Percentiles rank a stretch among this genome's conserved stretches.
Evolutionary conservation across 2,329 filamentous ascomycete species (phyloP).

Genomic region (Diaporthe helianthi): DNA sequence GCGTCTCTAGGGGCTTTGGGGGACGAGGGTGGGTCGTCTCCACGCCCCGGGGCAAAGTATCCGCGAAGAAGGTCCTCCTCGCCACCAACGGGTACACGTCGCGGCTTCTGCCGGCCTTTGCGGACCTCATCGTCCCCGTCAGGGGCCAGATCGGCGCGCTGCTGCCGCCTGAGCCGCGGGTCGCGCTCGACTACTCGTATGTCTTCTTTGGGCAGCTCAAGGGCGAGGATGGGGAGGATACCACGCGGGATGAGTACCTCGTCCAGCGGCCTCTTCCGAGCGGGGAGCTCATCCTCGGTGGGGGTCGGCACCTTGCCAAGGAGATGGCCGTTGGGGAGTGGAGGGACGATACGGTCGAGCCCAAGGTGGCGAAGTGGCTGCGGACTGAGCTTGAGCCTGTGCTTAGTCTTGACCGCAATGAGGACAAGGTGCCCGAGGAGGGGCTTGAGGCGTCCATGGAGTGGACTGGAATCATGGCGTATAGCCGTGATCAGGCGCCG

Average conservation of each 20-base stretch:
- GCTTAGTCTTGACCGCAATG: slow-evolving; percentile 48
- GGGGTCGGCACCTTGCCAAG: slow-evolving; percentile 65
- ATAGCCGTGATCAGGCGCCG: slow-evolving; percentile 69
- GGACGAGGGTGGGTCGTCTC: slow-evolving; percentile 65
- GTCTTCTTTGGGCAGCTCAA: slow-evolving; percentile 60
- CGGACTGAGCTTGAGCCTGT: slow-evolving; percentile 51
- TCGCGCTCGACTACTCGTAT: slow-evolving; percentile 63
- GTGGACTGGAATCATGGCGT: slow-evolving; percentile 86
- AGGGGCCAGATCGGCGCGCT: slow-evolving; percentile 76
- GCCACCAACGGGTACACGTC: slow-evolving; percentile 88
- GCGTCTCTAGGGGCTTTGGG: slow-evolving; percentile 42
- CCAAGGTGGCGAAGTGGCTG: slow-evolving; percentile 61
- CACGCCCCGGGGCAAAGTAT: slow-evolving; percentile 73
- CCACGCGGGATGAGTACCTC: slow-evolving; percentile 73
- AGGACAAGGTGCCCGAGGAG: slow-evolving; percentile 46
- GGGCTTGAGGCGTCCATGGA: slow-evolving; percentile 61
- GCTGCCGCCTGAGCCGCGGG: slow-evolving; percentile 55
- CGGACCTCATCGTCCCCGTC: slow-evolving; percentile 77
- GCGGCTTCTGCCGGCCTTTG: slow-evolving; percentile 72
- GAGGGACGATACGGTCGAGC: slow-evolving; percentile 46
- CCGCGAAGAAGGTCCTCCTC: slow-evolving; percentile 70
- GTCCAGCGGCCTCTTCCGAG: slow-evolving; percentile 68
- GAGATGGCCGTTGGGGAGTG: slow-evolving; percentile 51
- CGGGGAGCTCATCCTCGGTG: slow-evolving; percentile 73
- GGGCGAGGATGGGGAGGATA: slow-evolving; percentile 35